Percentiles rank a stretch among this genome's conserved stretches.
Evolutionary conservation across 495 filamentous ascomycete species (phyloP).

Genomic region (Penicillium fimorum): DNA sequence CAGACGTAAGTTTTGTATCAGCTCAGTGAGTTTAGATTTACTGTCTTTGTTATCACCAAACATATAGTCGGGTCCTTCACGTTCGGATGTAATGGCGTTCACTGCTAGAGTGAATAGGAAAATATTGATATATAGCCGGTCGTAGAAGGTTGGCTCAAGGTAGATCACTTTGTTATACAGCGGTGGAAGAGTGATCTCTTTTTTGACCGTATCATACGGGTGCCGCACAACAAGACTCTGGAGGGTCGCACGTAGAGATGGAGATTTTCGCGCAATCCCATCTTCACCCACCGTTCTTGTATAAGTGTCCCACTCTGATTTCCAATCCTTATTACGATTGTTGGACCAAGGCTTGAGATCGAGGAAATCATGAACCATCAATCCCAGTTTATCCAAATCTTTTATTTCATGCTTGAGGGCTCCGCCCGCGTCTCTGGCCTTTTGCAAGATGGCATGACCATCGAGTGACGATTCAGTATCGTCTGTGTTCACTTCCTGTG

Average conservation of each 20-base stretch:
- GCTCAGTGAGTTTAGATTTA: conserved; percentile 56
- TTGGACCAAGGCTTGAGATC: conserved; percentile 75
- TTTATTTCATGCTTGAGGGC: conserved; percentile 56
- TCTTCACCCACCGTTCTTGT: conserved; percentile 63
- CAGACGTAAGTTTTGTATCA: conserved; percentile 78
- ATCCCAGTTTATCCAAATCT: conserved; percentile 72
- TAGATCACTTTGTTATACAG: conserved; percentile 69
- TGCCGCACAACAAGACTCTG: conserved; percentile 82
- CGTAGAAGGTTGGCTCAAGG: conserved; percentile 78
- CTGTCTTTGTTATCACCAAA: conserved; percentile 72
- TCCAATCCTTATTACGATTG: conserved; percentile 64
- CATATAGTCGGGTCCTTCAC: conserved; percentile 81
- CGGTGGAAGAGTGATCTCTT: conserved; percentile 62
- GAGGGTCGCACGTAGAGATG: conserved; percentile 67
- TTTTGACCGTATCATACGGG: conserved; percentile 62
- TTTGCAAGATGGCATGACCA: conserved; percentile 29
- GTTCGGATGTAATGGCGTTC: conserved; percentile 88
- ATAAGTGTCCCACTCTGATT: conserved; percentile 45
- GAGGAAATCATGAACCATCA: conserved; percentile 68
- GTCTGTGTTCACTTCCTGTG: conserved; percentile 42
- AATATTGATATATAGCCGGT: conserved; percentile 78
- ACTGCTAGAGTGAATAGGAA: conserved; percentile 78
- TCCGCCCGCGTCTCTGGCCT: conserved; percentile 39
- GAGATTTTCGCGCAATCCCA: conserved; percentile 52
- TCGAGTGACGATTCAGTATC: conserved; percentile 37